Base-by-base conservation (phyloP, 129 eudicot species). In the Daucus carota region DNA sequence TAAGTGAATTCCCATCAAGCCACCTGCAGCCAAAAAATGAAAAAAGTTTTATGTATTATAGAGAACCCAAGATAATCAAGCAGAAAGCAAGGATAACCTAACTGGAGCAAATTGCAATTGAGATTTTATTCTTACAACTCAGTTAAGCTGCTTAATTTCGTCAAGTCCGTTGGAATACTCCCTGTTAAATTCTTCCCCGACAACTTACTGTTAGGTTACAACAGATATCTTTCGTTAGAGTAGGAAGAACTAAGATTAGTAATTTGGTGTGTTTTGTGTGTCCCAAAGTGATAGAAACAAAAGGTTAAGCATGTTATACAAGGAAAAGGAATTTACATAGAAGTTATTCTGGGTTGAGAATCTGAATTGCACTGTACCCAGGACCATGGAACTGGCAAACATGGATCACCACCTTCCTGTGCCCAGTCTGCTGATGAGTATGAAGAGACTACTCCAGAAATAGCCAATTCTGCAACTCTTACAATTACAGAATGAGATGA, bases 361-460 rank as follows among this genome's bases (percentile, higher is more conserved):
- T 91, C 97, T 31, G 90, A 85, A 78, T 81, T 89, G 76, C 99
- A 94, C 81, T 85, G 84, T 86, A 94, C 77, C 99, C 99, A 94
- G 22, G 99, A 89, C 96, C 92, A 89, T 70, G 99, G 90, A 74
- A 87, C 92, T 16, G 99, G 99, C 62, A 94, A 75, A 83, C 99
- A 94, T 8, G 99, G 99, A 80, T 94, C 99, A 18, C 99, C 99
- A 32, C 99, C 99, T 84, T 94, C 99, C 80, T 86, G 91, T 1
- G 94, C 96, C 99, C 97, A 94, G 77, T 86, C 90, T 44, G 85
- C 80, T 4, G 85, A 76, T 71, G 84, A 57, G 87, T 91, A 94
- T 75, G 73, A 79, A 38, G 92, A 81, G 73, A 83, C 84, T 50
- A 91, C 40, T 77, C 82, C 80, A 36, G 90, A 88, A 83, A 91